Evolutionary conservation across 1,284 basidiomycete genomes (phyloP).

Genomic region (Phylloporus sp.): DNA sequence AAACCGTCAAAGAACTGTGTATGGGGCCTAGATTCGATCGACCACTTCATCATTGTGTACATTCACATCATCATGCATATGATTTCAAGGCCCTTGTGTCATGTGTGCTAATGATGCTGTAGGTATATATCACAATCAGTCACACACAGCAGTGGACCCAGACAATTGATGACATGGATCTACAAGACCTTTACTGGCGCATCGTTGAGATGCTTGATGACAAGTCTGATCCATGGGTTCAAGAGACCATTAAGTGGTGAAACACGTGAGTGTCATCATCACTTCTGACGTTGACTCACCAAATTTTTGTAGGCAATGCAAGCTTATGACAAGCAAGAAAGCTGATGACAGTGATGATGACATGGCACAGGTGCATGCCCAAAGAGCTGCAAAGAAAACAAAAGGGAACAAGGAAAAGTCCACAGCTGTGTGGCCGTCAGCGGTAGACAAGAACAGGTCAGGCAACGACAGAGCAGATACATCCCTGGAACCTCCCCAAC

Average conservation of each 20-base stretch:
- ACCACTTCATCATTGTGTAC: slow-evolving; percentile 5
- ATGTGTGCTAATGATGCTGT: not conserved
- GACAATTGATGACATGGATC: slow-evolving; percentile 1
- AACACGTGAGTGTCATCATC: not conserved
- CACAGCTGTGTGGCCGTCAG: not conserved
- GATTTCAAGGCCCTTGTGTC: not conserved
- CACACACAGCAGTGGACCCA: slow-evolving; percentile 2
- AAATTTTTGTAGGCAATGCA: not conserved
- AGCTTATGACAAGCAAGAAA: not conserved
- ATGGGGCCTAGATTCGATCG: not conserved
- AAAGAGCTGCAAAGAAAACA: not conserved
- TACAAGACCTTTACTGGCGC: slow-evolving; percentile 7
- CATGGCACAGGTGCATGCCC: not conserved
- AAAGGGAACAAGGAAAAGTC: not conserved
- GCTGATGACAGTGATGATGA: not conserved
- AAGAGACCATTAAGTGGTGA: slow-evolving; percentile 9
- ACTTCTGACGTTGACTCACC: not conserved
- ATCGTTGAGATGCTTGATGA: slow-evolving; percentile 9
- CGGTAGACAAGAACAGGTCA: not conserved
- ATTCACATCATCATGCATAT: slow-evolving; percentile 6
- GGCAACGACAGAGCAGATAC: too few species aligned
- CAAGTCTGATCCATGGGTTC: slow-evolving; percentile 1
- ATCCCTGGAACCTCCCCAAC: too few species aligned
- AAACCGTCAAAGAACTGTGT: slow-evolving; percentile 6
- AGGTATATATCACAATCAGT: slow-evolving; percentile 8